Percentiles rank a stretch among this genome's conserved stretches.
phyloP scores from a whole-genome alignment of 306 rosid genomes.

The Morella rubra region DNA sequence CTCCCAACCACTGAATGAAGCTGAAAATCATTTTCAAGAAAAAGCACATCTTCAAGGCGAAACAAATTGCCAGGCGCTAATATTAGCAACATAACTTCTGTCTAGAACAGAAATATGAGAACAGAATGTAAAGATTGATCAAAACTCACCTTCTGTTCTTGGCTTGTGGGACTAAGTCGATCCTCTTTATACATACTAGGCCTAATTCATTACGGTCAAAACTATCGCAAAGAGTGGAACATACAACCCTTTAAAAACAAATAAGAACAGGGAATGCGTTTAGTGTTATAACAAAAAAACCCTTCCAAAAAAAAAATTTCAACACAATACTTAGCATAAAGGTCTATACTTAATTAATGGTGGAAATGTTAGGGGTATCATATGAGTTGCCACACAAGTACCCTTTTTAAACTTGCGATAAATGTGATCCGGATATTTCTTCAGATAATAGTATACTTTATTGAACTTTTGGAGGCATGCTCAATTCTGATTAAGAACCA shows the following conservation, averaged over 20 bases:
- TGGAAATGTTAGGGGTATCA: neutral
- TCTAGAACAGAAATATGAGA: no score
- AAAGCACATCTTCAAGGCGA: no score
- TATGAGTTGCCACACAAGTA: no score
- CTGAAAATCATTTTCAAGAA: no score
- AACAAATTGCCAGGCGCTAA: no score
- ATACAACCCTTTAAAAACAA: slow-evolving; percentile 65
- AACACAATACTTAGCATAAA: neutral
- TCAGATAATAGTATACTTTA: slow-evolving; percentile 80
- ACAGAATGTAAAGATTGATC: neutral
- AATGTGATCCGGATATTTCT: slow-evolving; percentile 85
- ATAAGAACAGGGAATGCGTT: slow-evolving; percentile 16
- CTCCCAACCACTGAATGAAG: no score
- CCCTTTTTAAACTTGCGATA: slow-evolving; percentile 65
- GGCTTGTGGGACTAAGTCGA: slow-evolving; percentile 58
- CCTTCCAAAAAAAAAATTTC: neutral
- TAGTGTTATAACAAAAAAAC: neutral
- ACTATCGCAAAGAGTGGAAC: no score
- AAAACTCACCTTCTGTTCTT: slow-evolving; percentile 61
- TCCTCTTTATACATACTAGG: slow-evolving; percentile 95
- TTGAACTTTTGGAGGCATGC: slow-evolving; percentile 87
- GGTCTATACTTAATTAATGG: no score
- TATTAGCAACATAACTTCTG: no score
- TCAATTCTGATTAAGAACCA: slow-evolving; percentile 67
- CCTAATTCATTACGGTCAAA: no score